Evolutionary conservation across 768 basidiomycete genomes (phyloP).

Genomic region (Gelatoporia subvermispora): DNA sequence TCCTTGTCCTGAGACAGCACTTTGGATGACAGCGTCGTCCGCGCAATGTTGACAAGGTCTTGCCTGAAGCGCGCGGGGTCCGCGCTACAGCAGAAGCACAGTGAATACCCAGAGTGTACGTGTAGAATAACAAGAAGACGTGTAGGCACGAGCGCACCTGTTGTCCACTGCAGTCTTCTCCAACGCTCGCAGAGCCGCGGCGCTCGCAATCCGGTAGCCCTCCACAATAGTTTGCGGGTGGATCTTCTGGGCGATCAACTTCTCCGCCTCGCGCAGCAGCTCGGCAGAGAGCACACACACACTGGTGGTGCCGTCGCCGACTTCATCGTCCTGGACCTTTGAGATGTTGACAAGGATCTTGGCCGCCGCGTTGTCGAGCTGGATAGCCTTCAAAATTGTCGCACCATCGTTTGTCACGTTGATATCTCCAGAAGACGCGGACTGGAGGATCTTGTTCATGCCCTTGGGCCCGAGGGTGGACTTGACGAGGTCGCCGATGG

Average conservation of each 20-base stretch:
- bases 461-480: conserved; percentile 98
- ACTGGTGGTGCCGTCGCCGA: conserved; percentile 91
- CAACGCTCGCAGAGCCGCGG: conserved; percentile 78
- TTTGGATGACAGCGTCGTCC: conserved; percentile 93
- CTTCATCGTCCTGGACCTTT: conserved; percentile 99
- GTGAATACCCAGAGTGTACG: too few relatives aligned
- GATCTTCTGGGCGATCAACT: conserved; percentile 84
- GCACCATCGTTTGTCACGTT: conserved; percentile 99
- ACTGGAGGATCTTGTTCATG: conserved; percentile 99
- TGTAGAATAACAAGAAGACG: too few relatives aligned
- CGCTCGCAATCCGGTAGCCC: conserved; percentile 90
- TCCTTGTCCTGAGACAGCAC: conserved; percentile 96
- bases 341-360: conserved; percentile 99
- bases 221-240: conserved; percentile 98
- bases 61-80: conserved; percentile 73
- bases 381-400: conserved; percentile 95
- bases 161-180: conserved; percentile 82
- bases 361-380: conserved; percentile 96
- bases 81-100: conserved; percentile 43
- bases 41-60: conserved; percentile 94
- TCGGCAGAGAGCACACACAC: conserved; percentile 93
- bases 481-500: conserved; percentile 96
- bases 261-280: conserved; percentile 91
- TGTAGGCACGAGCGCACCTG: conserved; percentile 37
- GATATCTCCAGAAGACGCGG: conserved; percentile 82